These are phyloP conservation scores for Malassezia globosa DNA, from an alignment of 1,284 basidiomycete genomes.

Conservation along the genomic window DNA sequence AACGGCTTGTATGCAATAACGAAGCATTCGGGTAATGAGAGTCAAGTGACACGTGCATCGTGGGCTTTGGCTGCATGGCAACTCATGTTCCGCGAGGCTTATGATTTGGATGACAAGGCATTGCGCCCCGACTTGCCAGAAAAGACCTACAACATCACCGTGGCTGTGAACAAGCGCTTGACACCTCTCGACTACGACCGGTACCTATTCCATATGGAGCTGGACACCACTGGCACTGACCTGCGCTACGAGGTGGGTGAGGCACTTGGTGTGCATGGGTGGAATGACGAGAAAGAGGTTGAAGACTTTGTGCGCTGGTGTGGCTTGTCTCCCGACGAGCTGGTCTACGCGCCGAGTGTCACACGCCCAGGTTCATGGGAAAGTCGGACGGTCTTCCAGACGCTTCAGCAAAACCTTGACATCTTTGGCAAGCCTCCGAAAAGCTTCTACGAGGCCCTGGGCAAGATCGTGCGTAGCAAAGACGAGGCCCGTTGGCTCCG, in stretches of 20 bases:
- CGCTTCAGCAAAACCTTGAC: conserved; percentile 90
- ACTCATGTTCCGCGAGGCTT: conserved; percentile 46
- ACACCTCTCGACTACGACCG: conserved; percentile 92
- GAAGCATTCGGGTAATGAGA: conserved; percentile 22
- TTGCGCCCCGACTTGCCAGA: conserved; percentile 72
- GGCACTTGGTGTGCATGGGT: conserved; percentile 91
- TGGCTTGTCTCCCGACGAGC: conserved; percentile 66
- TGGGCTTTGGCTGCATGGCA: conserved; percentile 46
- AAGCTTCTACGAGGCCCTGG: conserved; percentile 81
- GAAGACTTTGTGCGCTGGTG: conserved; percentile 83
- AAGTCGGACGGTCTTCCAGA: conserved; percentile 86
- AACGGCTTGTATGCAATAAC: conserved; percentile 30
- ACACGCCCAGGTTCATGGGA: conserved; percentile 48
- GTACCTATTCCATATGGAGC: conserved; percentile 97
- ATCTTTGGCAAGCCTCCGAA: conserved; percentile 92
- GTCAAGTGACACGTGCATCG: conserved; percentile 23
- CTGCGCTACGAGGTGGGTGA: conserved; percentile 92
- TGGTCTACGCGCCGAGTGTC: conserved; percentile 67
- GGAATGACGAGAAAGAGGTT: conserved; percentile 87
- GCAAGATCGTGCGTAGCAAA: conserved; percentile 61
- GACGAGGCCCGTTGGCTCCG: conserved; percentile 71
- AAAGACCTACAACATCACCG: conserved; percentile 82
- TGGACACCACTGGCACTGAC: conserved; percentile 80
- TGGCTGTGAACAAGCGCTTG: conserved; percentile 83
- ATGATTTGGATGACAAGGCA: conserved; percentile 25